A percentile compares a stretch with the other conserved stretches of the same genome.
phyloP scores from a whole-genome alignment of 768 basidiomycete genomes.

The Thelephora ganbajun region DNA sequence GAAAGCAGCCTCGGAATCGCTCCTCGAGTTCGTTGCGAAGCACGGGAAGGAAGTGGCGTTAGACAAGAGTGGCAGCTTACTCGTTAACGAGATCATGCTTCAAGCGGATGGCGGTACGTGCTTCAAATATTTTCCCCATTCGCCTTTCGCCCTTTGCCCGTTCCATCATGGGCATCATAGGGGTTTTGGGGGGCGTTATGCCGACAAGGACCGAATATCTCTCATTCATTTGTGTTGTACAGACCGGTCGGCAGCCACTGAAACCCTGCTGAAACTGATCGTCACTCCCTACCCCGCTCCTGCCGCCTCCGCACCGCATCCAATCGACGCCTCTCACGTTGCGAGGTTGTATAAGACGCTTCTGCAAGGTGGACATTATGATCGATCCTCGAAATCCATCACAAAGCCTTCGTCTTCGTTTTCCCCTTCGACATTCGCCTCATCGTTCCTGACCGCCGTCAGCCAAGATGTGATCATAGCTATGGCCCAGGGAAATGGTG shows the following conservation, averaged over 20 bases:
- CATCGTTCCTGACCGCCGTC: slow-evolving; percentile 37
- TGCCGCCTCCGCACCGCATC: slow-evolving; percentile 38
- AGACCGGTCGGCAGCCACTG: slow-evolving; percentile 61
- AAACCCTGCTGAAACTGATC: slow-evolving; percentile 47
- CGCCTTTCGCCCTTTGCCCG: background rate
- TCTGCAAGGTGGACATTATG: slow-evolving; percentile 84
- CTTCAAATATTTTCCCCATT: background rate
- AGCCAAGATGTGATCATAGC: slow-evolving; percentile 35
- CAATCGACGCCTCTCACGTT: slow-evolving; percentile 71
- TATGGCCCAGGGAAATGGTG: slow-evolving; percentile 50
- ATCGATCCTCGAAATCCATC: slow-evolving; percentile 41
- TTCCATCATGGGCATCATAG: background rate
- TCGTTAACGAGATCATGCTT: slow-evolving; percentile 74
- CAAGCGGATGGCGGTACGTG: slow-evolving; percentile 70
- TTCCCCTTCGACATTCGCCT: slow-evolving; percentile 47
- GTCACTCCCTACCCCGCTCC: slow-evolving; percentile 40
- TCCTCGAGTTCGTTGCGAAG: slow-evolving; percentile 57
- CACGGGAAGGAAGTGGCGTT: slow-evolving; percentile 47
- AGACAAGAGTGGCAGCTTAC: slow-evolving; percentile 69
- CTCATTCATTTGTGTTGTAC: slow-evolving; percentile 3
- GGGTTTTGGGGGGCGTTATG: too few species aligned
- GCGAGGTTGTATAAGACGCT: slow-evolving; percentile 81
- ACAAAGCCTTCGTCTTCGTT: slow-evolving; percentile 33
- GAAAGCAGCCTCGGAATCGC: slow-evolving; percentile 54
- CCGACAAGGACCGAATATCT: background rate